A percentile compares a stretch with the other conserved stretches of the same genome.
Conservation (phyloP, 306 rosid genomes). For the Carpinus fangiana region DNA sequence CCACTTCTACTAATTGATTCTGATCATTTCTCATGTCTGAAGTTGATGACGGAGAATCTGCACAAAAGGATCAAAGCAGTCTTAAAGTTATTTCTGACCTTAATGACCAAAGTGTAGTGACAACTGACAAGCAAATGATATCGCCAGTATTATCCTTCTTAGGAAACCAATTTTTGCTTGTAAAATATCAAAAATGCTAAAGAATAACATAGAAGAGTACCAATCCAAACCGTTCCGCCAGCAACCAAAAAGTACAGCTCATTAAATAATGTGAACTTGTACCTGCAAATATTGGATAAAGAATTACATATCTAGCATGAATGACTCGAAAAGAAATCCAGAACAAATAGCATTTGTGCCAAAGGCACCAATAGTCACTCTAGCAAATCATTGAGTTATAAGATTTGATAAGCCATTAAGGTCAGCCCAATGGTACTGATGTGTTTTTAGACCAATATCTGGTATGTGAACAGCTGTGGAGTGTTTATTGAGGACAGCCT, state of each 20-base stretch:
- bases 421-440: neutral
- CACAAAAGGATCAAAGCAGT: conserved; percentile 30
- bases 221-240: conserved; percentile 99
- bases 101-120: conserved; percentile 7
- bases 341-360: conserved; percentile 2
- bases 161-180: neutral
- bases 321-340: conserved; percentile 3
- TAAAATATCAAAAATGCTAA: conserved; percentile 8
- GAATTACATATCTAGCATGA: conserved; percentile 15
- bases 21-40: conserved; percentile 37
- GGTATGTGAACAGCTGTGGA: neutral
- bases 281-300: conserved; percentile 58
- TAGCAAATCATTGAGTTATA: neutral
- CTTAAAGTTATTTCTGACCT: conserved; percentile 15
- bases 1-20: conserved; percentile 39
- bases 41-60: conserved; percentile 61
- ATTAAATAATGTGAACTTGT: conserved; percentile 89
- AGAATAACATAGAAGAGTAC: conserved; percentile 46
- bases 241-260: conserved; percentile 98
- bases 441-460: neutral
- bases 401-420: neutral
- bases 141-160: neutral
- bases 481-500: conserved; percentile 24
- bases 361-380: neutral
- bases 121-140: conserved; percentile 21